phyloP scores from a whole-genome alignment of 768 basidiomycete species.

The Dentipellis fragilis region DNA sequence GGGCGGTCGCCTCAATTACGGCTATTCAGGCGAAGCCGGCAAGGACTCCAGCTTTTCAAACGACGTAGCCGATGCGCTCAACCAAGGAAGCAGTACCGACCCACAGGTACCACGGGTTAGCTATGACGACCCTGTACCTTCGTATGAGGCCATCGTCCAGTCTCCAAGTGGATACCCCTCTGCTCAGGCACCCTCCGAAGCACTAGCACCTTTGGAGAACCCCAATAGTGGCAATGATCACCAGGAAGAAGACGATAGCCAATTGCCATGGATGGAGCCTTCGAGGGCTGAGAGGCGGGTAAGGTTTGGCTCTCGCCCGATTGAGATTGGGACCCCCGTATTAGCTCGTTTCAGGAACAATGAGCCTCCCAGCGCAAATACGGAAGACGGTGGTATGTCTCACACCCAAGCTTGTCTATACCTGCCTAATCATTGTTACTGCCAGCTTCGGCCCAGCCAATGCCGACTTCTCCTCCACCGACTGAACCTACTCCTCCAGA shows the following conservation, averaged over 20 bases:
- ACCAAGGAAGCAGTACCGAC: background rate
- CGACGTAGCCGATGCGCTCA: background rate
- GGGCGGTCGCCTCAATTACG: constrained; percentile 11
- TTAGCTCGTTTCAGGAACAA: background rate
- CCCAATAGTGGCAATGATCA: background rate
- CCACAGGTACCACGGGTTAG: background rate
- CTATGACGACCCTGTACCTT: constrained; percentile 26
- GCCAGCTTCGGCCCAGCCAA: background rate
- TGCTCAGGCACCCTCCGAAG: no score
- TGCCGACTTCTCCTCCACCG: background rate
- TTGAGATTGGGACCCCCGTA: constrained; percentile 3
- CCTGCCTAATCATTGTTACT: background rate
- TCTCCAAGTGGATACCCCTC: no score
- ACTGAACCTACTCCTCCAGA: background rate
- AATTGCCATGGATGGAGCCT: constrained; percentile 20
- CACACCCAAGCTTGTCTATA: background rate
- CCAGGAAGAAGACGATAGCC: constrained; percentile 16
- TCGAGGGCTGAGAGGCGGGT: constrained; percentile 6
- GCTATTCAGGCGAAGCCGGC: constrained; percentile 7
- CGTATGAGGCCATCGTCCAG: constrained; percentile 23
- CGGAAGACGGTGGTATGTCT: background rate
- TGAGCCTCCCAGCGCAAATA: background rate
- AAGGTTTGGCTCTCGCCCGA: constrained; percentile 6
- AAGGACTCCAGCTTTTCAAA: constrained; percentile 8
- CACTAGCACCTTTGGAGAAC: background rate